Conservation (phyloP, 2,329 filamentous ascomycete genomes). For the Colletotrichum sp. region DNA sequence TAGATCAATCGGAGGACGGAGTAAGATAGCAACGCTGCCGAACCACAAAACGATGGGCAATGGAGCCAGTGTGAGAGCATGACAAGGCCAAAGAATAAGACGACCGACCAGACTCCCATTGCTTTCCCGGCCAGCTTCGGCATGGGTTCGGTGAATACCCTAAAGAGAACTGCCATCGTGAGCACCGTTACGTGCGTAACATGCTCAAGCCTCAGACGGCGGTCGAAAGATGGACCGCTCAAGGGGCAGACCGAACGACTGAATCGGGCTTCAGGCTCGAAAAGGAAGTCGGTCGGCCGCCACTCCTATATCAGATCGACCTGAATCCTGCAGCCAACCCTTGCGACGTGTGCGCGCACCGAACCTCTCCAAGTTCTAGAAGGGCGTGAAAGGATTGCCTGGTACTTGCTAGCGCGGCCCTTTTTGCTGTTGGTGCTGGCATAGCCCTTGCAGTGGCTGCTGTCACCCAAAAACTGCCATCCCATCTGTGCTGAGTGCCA, state of each 20-base stretch:
- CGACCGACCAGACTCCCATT: not conserved
- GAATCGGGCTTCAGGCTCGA: constrained; percentile 18
- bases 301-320: constrained; percentile 3
- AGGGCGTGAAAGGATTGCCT: not conserved
- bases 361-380: constrained; percentile 10
- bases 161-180: not conserved
- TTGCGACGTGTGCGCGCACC: not conserved
- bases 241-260: not conserved
- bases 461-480: not conserved
- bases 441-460: not conserved
- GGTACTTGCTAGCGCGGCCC: not conserved
- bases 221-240: constrained; percentile 3
- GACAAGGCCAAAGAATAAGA: not conserved
- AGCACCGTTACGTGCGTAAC: constrained; percentile 2
- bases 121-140: not conserved
- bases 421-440: not conserved
- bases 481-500: not conserved
- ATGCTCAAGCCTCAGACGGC: not conserved
- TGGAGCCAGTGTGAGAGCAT: not conserved
- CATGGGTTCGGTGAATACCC: not conserved
- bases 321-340: constrained; percentile 20
- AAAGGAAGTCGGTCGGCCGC: constrained; percentile 20
- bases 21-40: not conserved
- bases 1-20: not conserved
- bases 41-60: not conserved